A percentile compares a stretch with the other conserved stretches of the same genome.
These are phyloP conservation scores for Neonectria coccinea DNA, from an alignment of 2,329 filamentous ascomycete species.

Conservation along the genomic window DNA sequence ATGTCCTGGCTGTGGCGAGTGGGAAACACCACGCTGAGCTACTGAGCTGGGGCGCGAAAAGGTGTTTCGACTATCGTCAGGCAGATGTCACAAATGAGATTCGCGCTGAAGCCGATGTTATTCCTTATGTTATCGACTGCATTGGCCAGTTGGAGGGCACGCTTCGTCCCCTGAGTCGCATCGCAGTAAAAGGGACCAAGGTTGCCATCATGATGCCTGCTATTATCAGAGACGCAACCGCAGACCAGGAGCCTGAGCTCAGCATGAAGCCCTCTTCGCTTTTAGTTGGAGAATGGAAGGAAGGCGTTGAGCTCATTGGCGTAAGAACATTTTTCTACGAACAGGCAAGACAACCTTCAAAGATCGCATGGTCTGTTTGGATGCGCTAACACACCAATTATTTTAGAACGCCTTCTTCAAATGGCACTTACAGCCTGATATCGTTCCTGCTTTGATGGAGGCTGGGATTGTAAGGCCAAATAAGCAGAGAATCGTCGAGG, in stretches of 20 bases:
- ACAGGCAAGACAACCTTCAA: conserved; percentile 30
- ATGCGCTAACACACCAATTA: conserved; percentile 14
- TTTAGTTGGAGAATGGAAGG: conserved; percentile 58
- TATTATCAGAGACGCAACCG: conserved; percentile 64
- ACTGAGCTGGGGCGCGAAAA: conserved; percentile 56
- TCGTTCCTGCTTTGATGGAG: conserved; percentile 62
- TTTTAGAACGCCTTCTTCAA: conserved; percentile 66
- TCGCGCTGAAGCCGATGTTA: conserved; percentile 38
- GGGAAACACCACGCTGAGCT: conserved; percentile 58
- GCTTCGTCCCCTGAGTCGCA: conserved; percentile 60
- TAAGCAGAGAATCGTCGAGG: conserved; percentile 56
- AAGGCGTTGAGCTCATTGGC: conserved; percentile 63
- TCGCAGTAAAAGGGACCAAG: conserved; percentile 61
- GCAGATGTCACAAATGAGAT: conserved; percentile 52
- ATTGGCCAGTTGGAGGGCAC: conserved; percentile 63
- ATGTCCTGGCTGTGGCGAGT: conserved; percentile 62
- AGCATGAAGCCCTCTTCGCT: conserved; percentile 62
- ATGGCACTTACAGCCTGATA: conserved; percentile 64
- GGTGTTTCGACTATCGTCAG: conserved; percentile 61
- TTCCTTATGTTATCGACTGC: conserved; percentile 66
- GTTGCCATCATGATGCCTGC: conserved; percentile 72
- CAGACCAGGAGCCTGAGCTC: conserved; percentile 62
- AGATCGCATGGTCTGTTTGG: not conserved
- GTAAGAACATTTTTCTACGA: conserved; percentile 57
- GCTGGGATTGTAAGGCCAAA: conserved; percentile 56